Evolutionary conservation across 2,329 filamentous ascomycete species (phyloP).

Genomic region (Arthrobotrys megalospora): DNA sequence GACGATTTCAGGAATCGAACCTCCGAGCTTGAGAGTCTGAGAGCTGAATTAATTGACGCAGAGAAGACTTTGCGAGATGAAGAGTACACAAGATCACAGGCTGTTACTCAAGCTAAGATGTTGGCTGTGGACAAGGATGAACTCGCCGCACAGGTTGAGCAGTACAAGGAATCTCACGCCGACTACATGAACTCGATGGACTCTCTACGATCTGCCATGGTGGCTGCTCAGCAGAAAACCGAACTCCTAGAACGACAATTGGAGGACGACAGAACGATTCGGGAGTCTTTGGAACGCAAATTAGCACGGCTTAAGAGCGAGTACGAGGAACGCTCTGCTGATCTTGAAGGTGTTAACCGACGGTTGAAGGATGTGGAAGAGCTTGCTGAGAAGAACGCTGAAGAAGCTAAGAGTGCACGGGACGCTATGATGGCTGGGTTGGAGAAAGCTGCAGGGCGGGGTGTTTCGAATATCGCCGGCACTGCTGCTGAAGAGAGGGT

Average conservation of each 20-base stretch:
- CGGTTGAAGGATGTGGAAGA: conserved; percentile 89
- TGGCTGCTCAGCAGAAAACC: conserved; percentile 83
- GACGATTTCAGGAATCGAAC: conserved; percentile 87
- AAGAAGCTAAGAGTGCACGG: conserved; percentile 88
- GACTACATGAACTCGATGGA: conserved; percentile 80
- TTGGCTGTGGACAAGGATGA: conserved; percentile 90
- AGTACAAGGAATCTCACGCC: conserved; percentile 76
- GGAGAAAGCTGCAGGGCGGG: conserved; percentile 76
- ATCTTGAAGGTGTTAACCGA: conserved; percentile 81
- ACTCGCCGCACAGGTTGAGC: conserved; percentile 78
- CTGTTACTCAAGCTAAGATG: conserved; percentile 80
- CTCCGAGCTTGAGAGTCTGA: conserved; percentile 86
- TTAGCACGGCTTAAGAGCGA: conserved; percentile 83
- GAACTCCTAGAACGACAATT: conserved; percentile 83
- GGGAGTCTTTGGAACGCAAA: conserved; percentile 83
- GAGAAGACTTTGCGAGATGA: conserved; percentile 86
- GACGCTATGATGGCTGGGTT: conserved; percentile 86
- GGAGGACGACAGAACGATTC: conserved; percentile 82
- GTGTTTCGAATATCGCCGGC: conserved; percentile 67
- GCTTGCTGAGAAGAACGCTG: conserved; percentile 85
- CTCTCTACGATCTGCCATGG: conserved; percentile 82
- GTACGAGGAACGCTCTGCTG: conserved; percentile 83
- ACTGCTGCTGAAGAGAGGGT: conserved; percentile 77
- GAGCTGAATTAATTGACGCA: conserved; percentile 84
- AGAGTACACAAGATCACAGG: conserved; percentile 81